Evolutionary conservation across 2,329 filamentous ascomycete genomes (phyloP), one percentile per base, ranked within the genome.

Genomic region (Aspergillus costaricaensis): DNA sequence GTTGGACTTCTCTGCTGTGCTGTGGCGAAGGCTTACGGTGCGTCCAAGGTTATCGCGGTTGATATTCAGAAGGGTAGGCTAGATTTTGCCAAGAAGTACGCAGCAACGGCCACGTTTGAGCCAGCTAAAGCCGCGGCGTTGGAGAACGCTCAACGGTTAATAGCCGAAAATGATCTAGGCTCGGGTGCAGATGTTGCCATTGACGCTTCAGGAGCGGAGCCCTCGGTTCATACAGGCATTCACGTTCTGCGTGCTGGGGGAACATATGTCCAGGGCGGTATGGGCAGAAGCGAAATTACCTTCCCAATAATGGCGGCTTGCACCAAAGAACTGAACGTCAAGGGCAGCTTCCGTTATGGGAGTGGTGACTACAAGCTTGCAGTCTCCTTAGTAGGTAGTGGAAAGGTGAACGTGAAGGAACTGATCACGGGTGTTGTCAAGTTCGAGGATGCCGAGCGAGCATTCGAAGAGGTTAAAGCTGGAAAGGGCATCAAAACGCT

Each of bases 241-340:
- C 88, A 93, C 76, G 83, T 84, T 19, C 84, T 92, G 25, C 84
- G 88, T 64, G 82, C 82, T 50, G 91, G 91, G 58, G 91, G 91
- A 32, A 88, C 85, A 15, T 94, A 91, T 70, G 88, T 96, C 8
- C 92, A 96, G 79, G 91, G 88, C 61, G 93, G 93, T 58, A 96
- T 97, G 92, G 94, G 94, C 72, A 90, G 89, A 74, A 77, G 87
- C 41, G 91, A 96, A 71, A 93, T 97, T 75, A 90, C 79, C 8
- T 96, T 97, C 81, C 94, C 94, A 55, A 96, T 98, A 74, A 91
- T 94, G 85, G 89, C 91, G 5, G 83, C 96, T 72, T 96, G 92
- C 76, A 84, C 88, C 54, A 97, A 97, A 81, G 94, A 98, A 81
- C 82, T 96, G 55, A 96, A 88, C 10, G 84, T 91, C 50, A 91